A percentile compares a stretch with the other conserved stretches of the same genome.
These are phyloP conservation scores for Isatis tinctoria DNA, from an alignment of 345 rosid genomes.

Conservation along the genomic window DNA sequence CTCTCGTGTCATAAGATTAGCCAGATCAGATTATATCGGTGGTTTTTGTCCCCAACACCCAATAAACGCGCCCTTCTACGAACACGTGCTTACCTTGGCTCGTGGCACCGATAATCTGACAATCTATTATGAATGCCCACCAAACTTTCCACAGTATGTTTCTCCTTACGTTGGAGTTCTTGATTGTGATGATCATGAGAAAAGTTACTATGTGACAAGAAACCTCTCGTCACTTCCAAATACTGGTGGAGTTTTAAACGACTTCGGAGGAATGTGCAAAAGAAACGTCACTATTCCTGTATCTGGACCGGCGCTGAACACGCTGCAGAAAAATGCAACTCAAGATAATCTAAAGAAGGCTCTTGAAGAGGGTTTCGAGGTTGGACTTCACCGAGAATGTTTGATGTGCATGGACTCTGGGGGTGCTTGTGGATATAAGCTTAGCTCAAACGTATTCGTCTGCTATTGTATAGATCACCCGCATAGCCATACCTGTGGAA, in stretches of 20 bases:
- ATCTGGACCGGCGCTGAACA: background rate
- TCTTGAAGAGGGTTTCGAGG: slow-evolving; percentile 30
- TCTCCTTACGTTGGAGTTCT: background rate
- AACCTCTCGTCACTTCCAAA: background rate
- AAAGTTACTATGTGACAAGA: slow-evolving; percentile 7
- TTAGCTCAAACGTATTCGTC: background rate
- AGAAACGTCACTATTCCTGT: slow-evolving; percentile 21
- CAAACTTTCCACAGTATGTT: fast-evolving
- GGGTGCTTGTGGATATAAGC: slow-evolving; percentile 39
- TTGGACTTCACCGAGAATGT: slow-evolving; percentile 17
- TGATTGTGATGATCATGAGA: background rate
- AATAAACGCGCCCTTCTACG: background rate
- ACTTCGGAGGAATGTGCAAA: background rate
- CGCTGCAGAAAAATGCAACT: fast-evolving
- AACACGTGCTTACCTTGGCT: background rate
- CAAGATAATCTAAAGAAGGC: background rate
- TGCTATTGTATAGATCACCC: slow-evolving; percentile 24
- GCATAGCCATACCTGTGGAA: background rate
- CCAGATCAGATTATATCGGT: background rate
- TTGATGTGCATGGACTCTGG: background rate
- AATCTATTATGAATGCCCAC: slow-evolving; percentile 27
- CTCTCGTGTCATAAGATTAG: background rate
- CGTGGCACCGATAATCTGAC: background rate
- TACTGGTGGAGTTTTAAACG: background rate
- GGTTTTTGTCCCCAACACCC: slow-evolving; percentile 16